Evolutionary conservation across 192 early-diverging fungal species (phyloP).

Genomic region (Coemansia pectinata): DNA sequence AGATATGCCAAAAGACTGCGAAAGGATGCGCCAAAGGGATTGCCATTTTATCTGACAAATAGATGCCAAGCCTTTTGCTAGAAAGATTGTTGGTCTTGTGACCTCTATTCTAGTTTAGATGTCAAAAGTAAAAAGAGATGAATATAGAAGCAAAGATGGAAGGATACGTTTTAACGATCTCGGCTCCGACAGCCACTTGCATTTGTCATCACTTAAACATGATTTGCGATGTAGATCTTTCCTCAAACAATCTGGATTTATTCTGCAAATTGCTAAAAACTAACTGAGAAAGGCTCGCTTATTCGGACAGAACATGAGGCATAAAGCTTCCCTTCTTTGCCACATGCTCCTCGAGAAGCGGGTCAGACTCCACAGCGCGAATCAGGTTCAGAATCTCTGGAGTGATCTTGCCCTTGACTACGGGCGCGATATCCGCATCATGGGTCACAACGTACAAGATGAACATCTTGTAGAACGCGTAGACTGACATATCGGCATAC

Average conservation of each 20-base stretch:
- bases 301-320: not conserved
- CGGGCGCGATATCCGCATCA: not conserved
- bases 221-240: not conserved
- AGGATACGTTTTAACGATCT: not conserved
- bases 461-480: constrained; percentile 21
- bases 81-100: not conserved
- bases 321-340: not conserved
- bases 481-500: constrained; percentile 41
- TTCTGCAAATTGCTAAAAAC: not conserved
- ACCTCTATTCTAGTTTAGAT: not conserved
- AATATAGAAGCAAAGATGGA: not conserved
- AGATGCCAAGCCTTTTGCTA: not conserved
- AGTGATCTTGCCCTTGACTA: constrained; percentile 16
- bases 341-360: not conserved
- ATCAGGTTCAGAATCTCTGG: constrained; percentile 37
- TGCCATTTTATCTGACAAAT: not conserved
- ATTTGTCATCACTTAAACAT: not conserved
- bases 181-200: not conserved
- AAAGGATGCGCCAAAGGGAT: not conserved
- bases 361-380: constrained; percentile 18
- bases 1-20: not conserved
- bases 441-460: not conserved
- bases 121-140: not conserved
- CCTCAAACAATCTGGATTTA: not conserved
- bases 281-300: not conserved